Percentiles rank a stretch among this genome's conserved stretches.
Evolutionary conservation across 306 rosid genomes (phyloP).

Genomic region (Dryas drummondii): DNA sequence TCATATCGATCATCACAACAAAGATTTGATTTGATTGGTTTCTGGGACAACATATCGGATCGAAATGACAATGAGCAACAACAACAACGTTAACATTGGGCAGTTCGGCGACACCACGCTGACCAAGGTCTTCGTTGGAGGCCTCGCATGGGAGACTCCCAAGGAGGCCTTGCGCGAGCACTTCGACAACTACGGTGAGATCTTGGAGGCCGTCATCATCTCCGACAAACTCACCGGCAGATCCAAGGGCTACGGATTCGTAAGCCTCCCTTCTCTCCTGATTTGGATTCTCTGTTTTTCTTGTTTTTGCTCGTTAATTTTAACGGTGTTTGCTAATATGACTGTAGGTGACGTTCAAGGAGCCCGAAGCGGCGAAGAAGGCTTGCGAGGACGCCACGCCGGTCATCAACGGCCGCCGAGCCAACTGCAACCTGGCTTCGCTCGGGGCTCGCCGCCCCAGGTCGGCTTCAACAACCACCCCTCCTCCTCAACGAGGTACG

Average conservation of each 20-base stretch:
- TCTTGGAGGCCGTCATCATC: conserved; percentile 87
- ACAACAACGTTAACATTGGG: conserved; percentile 34
- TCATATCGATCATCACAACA: too few relatives aligned
- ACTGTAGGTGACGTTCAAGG: conserved; percentile 73
- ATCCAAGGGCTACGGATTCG: conserved; percentile 97
- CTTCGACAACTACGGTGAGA: conserved; percentile 71
- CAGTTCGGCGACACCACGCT: conserved; percentile 75
- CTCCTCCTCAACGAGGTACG: conserved; percentile 52
- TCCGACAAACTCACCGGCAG: conserved; percentile 77
- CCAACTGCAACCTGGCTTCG: conserved; percentile 82
- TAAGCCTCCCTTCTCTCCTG: conserved; percentile 23
- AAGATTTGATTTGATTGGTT: neutral
- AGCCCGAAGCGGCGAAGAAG: conserved; percentile 76
- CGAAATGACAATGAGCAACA: conserved; percentile 38
- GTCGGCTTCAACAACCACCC: conserved; percentile 40
- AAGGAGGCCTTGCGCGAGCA: conserved; percentile 65
- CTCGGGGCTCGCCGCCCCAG: conserved; percentile 73
- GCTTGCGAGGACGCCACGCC: conserved; percentile 79
- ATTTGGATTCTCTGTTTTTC: too few relatives aligned
- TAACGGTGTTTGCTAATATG: neutral
- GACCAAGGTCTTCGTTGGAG: conserved; percentile 86
- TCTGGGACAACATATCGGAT: neutral
- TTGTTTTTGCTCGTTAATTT: neutral
- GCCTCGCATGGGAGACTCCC: conserved; percentile 91
- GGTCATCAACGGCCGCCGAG: conserved; percentile 75